A percentile compares a stretch with the other conserved stretches of the same genome.
phyloP scores from a whole-genome alignment of 176 grass and related monocot species.

The Paspalum vaginatum region DNA sequence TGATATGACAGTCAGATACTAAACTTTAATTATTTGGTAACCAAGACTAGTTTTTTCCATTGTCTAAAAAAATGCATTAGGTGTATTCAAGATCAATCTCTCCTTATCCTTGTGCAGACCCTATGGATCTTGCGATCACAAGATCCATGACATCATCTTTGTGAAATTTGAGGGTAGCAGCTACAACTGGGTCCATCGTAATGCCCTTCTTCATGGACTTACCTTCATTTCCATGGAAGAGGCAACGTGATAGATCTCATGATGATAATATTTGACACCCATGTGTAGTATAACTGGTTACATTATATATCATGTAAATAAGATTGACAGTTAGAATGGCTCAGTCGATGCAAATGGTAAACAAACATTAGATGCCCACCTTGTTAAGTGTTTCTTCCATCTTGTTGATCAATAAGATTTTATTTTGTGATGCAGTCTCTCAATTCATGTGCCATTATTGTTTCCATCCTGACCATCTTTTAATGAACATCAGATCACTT shows the following conservation, averaged over 20 bases:
- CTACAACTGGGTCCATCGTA: neutral
- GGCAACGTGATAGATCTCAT: neutral
- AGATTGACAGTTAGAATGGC: neutral
- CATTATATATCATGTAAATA: neutral
- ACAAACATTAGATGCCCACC: neutral
- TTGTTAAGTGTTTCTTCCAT: conserved; percentile 14
- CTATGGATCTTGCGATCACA: neutral
- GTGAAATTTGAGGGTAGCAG: conserved; percentile 20
- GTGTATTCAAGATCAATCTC: neutral
- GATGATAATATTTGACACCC: neutral
- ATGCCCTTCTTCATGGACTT: conserved; percentile 8
- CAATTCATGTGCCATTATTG: neutral
- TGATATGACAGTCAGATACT: no score
- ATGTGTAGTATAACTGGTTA: neutral
- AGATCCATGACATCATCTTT: conserved; percentile 1
- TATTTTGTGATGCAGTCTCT: neutral
- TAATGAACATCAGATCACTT: neutral
- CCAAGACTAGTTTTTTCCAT: no score
- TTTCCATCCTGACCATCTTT: conserved; percentile 18
- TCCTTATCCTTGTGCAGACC: neutral
- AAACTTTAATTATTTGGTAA: no score
- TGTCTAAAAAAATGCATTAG: no score
- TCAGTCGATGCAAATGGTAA: neutral
- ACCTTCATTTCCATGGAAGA: neutral
- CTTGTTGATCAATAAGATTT: neutral